These are phyloP conservation scores for Secale cereale DNA, from an alignment of 176 grass and related monocot species.

Conservation along the genomic window DNA sequence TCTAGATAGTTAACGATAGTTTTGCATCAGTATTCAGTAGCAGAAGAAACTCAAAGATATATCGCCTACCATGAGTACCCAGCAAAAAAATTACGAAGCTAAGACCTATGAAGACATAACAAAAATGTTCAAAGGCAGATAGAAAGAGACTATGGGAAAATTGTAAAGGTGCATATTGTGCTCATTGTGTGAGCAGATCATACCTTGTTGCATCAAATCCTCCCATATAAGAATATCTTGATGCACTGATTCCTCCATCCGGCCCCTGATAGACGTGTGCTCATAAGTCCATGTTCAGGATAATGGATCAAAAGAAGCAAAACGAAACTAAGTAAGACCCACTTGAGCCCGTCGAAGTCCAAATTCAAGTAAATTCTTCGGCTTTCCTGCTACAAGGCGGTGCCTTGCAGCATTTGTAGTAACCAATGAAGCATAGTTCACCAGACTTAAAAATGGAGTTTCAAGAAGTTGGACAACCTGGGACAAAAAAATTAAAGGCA, in stretches of 20 bases:
- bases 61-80: background rate
- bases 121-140: background rate
- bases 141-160: background rate
- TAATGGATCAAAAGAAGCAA: background rate
- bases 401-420: conserved; percentile 95
- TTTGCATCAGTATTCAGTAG: background rate
- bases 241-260: conserved; percentile 97
- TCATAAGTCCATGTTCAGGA: conserved; percentile 4
- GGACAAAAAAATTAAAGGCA: background rate
- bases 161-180: background rate
- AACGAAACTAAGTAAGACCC: conserved; percentile 12
- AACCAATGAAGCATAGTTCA: conserved; percentile 96
- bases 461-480: conserved; percentile 93
- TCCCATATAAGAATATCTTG: conserved; percentile 93
- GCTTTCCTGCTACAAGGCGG: conserved; percentile 77
- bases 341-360: conserved; percentile 93
- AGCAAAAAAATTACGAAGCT: conserved; percentile 7
- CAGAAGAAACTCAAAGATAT: background rate
- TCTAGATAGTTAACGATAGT: background rate
- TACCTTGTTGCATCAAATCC: conserved; percentile 99
- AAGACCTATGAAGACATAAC: background rate
- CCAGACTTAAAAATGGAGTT: conserved; percentile 88
- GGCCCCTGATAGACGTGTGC: conserved; percentile 59
- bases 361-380: conserved; percentile 92
- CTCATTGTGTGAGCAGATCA: conserved; percentile 2